Percentiles rank a stretch among this genome's conserved stretches.
These are phyloP conservation scores for Colletotrichum plurivorum DNA, from an alignment of 2,329 filamentous ascomycete genomes.

Conservation along the genomic window DNA sequence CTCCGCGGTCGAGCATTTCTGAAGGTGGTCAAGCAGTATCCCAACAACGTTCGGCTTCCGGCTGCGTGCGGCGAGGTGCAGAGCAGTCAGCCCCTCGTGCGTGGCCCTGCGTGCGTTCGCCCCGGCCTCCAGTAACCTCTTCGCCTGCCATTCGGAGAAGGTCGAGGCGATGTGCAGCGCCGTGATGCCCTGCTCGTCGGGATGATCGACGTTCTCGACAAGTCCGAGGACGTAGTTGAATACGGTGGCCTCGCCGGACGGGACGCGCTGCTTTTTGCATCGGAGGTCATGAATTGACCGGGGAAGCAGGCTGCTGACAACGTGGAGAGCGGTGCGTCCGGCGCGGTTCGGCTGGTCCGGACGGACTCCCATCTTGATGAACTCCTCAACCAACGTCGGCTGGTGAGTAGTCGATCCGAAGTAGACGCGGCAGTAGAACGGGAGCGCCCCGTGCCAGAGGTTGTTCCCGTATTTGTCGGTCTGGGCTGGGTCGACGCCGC, in stretches of 20 bases:
- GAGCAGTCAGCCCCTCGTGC: slow-evolving; percentile 51
- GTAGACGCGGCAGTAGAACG: background rate
- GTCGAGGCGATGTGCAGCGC: slow-evolving; percentile 47
- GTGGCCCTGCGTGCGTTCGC: slow-evolving; percentile 51
- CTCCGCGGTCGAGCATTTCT: background rate
- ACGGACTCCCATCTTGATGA: background rate
- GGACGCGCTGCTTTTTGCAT: background rate
- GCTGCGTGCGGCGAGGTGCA: slow-evolving; percentile 56
- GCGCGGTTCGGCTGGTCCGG: background rate
- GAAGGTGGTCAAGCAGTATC: slow-evolving; percentile 43
- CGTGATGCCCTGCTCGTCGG: slow-evolving; percentile 33
- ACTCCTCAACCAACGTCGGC: background rate
- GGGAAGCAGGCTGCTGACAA: background rate
- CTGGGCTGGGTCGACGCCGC: slow-evolving; percentile 1
- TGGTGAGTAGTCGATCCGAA: background rate
- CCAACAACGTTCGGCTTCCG: slow-evolving; percentile 53
- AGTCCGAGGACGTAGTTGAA: background rate
- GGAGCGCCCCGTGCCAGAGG: slow-evolving; percentile 12
- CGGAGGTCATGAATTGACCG: background rate
- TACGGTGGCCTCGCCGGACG: background rate
- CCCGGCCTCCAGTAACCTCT: slow-evolving; percentile 53
- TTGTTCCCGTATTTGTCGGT: slow-evolving; percentile 15
- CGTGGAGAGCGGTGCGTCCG: slow-evolving; percentile 8
- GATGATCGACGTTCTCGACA: background rate
- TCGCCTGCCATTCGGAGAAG: slow-evolving; percentile 43